These are phyloP conservation scores for Amyloporia xantha DNA, from an alignment of 768 basidiomycete species.

Conservation along the genomic window DNA sequence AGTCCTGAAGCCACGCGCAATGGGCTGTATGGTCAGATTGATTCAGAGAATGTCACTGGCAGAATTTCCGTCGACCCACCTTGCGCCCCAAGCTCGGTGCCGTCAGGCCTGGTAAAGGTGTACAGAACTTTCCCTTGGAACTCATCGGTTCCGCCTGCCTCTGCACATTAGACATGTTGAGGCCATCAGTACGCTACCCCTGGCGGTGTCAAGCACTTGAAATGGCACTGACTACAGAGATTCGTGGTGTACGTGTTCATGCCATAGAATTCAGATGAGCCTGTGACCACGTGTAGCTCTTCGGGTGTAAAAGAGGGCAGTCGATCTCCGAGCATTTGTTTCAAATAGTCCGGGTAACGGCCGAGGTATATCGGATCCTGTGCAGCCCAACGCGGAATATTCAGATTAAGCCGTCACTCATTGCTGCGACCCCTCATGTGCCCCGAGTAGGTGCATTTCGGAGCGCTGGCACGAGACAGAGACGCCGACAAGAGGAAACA, in stretches of 20 bases:
- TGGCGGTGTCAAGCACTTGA: too few relatives aligned
- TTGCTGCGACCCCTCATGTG: not conserved
- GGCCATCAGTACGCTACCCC: not conserved
- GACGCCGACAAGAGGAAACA: constrained; percentile 1
- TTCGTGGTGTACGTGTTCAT: constrained; percentile 76
- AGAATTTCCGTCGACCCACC: constrained; percentile 30
- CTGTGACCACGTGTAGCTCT: constrained; percentile 52
- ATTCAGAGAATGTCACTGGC: not conserved
- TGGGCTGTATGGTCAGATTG: constrained; percentile 33
- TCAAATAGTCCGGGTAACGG: constrained; percentile 60
- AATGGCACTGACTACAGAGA: constrained; percentile 34
- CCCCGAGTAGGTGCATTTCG: too few relatives aligned
- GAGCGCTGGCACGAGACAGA: not conserved
- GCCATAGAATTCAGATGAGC: constrained; percentile 68
- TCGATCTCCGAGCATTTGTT: constrained; percentile 50
- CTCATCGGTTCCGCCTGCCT: constrained; percentile 59
- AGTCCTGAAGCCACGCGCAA: constrained; percentile 62
- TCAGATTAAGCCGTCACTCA: not conserved
- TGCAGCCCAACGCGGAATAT: not conserved
- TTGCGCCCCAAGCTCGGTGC: constrained; percentile 60
- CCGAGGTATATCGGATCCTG: constrained; percentile 72
- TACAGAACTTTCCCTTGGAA: constrained; percentile 63
- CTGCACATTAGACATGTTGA: too few relatives aligned
- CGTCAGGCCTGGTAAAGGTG: constrained; percentile 63
- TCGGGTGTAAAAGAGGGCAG: constrained; percentile 55